phyloP scores from a whole-genome alignment of 208 protist species.

The Acanthamoeba culbertsoni region DNA sequence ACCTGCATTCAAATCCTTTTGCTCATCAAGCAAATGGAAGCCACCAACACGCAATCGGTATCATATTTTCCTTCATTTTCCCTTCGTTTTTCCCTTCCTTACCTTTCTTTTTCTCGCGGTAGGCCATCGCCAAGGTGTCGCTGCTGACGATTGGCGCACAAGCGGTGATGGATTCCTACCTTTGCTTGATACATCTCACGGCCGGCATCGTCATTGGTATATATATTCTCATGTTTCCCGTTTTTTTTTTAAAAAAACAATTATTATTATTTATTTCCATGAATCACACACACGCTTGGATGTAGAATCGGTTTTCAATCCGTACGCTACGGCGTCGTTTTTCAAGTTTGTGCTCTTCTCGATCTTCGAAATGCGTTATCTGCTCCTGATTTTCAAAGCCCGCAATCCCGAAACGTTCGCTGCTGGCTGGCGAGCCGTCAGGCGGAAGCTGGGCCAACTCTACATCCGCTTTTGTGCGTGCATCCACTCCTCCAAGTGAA shows the following conservation, averaged over 20 bases:
- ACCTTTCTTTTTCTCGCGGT: neutral
- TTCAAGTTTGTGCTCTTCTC: slow-evolving; percentile 80
- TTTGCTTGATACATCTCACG: slow-evolving; percentile 75
- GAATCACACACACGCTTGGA: neutral
- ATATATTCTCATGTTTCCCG: neutral
- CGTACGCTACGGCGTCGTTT: slow-evolving; percentile 76
- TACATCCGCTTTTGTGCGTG: slow-evolving; percentile 79
- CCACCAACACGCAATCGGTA: slow-evolving; percentile 32
- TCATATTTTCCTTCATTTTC: neutral
- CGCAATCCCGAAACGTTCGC: slow-evolving; percentile 69
- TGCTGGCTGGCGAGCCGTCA: slow-evolving; percentile 46
- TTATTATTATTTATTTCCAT: slow-evolving; percentile 40
- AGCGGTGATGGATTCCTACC: slow-evolving; percentile 76
- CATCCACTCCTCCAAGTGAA: neutral
- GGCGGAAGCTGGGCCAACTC: slow-evolving; percentile 73
- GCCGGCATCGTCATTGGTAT: slow-evolving; percentile 60
- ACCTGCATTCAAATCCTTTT: slow-evolving; percentile 46
- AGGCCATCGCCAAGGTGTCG: slow-evolving; percentile 70
- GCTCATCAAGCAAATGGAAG: slow-evolving; percentile 55
- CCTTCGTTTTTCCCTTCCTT: neutral
- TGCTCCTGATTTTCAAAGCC: slow-evolving; percentile 80
- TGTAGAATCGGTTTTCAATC: slow-evolving; percentile 76
- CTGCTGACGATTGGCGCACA: slow-evolving; percentile 72
- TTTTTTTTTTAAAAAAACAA: neutral
- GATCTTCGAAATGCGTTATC: slow-evolving; percentile 82